Percentiles rank a stretch among this genome's conserved stretches.
These are phyloP conservation scores for Nelumbo lutea DNA, from an alignment of 164 flowering plant genomes.

Conservation along the genomic window DNA sequence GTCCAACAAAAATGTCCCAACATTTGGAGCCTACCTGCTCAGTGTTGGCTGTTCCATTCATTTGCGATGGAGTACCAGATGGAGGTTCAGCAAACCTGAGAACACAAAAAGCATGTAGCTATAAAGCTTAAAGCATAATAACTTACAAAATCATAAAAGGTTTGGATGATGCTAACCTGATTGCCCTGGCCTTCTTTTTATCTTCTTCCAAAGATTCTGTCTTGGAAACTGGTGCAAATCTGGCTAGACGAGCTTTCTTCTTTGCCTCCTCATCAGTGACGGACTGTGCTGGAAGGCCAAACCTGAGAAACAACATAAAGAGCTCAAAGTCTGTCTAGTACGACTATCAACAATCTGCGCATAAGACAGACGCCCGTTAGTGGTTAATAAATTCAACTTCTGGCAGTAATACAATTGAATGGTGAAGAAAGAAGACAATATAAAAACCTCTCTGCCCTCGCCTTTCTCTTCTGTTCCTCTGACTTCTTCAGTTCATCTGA, in stretches of 20 bases:
- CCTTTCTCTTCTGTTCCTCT: slow-evolving; percentile 86
- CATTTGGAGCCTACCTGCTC: slow-evolving; percentile 24
- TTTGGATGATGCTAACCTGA: slow-evolving; percentile 43
- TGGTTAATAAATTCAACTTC: not conserved
- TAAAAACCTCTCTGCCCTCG: slow-evolving; percentile 89
- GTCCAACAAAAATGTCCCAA: not conserved
- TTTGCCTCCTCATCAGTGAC: slow-evolving; percentile 61
- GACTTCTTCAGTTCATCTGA: slow-evolving; percentile 40
- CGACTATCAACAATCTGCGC: slow-evolving; percentile 1
- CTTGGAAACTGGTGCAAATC: slow-evolving; percentile 53
- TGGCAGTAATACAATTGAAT: not conserved
- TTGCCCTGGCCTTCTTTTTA: slow-evolving; percentile 80
- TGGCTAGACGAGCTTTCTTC: slow-evolving; percentile 85
- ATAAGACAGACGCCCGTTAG: not conserved
- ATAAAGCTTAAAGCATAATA: not conserved
- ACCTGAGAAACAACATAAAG: slow-evolving; percentile 36
- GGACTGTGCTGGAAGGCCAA: slow-evolving; percentile 50
- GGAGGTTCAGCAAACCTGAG: slow-evolving; percentile 44
- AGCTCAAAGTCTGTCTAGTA: slow-evolving; percentile 13
- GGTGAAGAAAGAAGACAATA: slow-evolving; percentile 4
- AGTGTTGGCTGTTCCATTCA: slow-evolving; percentile 37
- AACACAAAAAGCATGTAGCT: not conserved
- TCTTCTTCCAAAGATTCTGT: slow-evolving; percentile 70
- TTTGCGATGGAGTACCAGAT: slow-evolving; percentile 27
- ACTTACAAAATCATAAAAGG: not conserved